Percentiles rank a stretch among this genome's conserved stretches.
Conservation (phyloP, 768 basidiomycete species). For the Lactarius deliciosus region DNA sequence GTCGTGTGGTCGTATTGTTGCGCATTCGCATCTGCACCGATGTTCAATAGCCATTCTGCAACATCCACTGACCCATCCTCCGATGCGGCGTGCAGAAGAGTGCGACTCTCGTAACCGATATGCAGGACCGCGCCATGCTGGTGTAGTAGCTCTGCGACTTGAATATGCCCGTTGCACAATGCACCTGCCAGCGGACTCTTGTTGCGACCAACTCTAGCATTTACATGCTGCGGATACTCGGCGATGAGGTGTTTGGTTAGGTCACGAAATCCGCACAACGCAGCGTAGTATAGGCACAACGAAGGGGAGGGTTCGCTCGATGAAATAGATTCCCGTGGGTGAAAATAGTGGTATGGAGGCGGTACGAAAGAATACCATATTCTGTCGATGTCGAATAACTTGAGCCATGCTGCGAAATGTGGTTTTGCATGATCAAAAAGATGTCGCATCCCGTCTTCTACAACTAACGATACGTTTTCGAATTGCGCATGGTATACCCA, state of each 20-base stretch:
- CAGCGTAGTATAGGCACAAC: neutral
- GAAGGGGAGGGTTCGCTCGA: neutral
- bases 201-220: too few species aligned
- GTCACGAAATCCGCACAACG: neutral
- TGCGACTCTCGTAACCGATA: neutral
- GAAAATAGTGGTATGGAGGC: too few species aligned
- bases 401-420: neutral
- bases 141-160: neutral
- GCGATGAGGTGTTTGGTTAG: neutral
- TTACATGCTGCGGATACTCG: too few species aligned
- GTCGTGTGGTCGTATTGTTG: neutral
- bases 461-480: neutral
- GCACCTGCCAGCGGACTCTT: neutral
- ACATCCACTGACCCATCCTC: neutral
- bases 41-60: neutral
- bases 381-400: too few species aligned
- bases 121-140: neutral
- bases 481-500: neutral
- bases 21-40: neutral
- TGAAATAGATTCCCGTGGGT: neutral
- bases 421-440: neutral
- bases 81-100: neutral
- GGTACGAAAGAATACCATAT: too few species aligned
- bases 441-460: neutral
- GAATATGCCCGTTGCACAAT: neutral